A percentile compares a stretch with the other conserved stretches of the same genome.
Evolutionary conservation across 352 stramenopile genomes (phyloP).

Genomic region (Pythium brachiatum): DNA sequence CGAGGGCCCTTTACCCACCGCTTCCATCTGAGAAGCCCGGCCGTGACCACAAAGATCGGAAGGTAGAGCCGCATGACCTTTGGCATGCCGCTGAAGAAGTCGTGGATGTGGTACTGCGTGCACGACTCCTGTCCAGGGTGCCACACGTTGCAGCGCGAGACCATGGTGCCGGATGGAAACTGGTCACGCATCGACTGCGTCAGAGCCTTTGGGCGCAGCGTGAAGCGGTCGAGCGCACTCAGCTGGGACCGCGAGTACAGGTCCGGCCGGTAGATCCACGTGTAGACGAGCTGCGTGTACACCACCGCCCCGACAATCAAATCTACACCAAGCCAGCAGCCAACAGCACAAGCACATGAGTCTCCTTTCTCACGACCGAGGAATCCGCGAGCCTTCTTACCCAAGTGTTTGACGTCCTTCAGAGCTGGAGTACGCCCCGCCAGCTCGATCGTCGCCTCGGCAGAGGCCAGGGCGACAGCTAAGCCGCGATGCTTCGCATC

Average conservation of each 20-base stretch:
- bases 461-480: conserved; percentile 47
- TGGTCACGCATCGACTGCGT: conserved; percentile 55
- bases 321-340: conserved; percentile 29
- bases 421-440: conserved; percentile 32
- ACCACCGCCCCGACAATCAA: conserved; percentile 36
- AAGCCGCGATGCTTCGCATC: conserved; percentile 46
- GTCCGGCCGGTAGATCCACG: conserved; percentile 58
- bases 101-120: conserved; percentile 40
- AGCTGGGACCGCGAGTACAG: conserved; percentile 48
- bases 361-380: not conserved
- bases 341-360: no score
- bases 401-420: conserved; percentile 43
- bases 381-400: conserved; percentile 25
- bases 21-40: conserved; percentile 55
- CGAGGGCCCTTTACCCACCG: conserved; percentile 57
- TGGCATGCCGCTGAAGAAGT: conserved; percentile 39
- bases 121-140: conserved; percentile 33
- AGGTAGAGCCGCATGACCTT: conserved; percentile 50
- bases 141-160: conserved; percentile 58
- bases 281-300: conserved; percentile 53
- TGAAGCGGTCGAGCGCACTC: conserved; percentile 49
- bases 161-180: conserved; percentile 35
- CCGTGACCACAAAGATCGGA: conserved; percentile 62
- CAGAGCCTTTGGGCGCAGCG: conserved; percentile 29
- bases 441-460: conserved; percentile 44